Conservation (phyloP, 176 grass and related monocot species). For the Aegilops sharonensis region DNA sequence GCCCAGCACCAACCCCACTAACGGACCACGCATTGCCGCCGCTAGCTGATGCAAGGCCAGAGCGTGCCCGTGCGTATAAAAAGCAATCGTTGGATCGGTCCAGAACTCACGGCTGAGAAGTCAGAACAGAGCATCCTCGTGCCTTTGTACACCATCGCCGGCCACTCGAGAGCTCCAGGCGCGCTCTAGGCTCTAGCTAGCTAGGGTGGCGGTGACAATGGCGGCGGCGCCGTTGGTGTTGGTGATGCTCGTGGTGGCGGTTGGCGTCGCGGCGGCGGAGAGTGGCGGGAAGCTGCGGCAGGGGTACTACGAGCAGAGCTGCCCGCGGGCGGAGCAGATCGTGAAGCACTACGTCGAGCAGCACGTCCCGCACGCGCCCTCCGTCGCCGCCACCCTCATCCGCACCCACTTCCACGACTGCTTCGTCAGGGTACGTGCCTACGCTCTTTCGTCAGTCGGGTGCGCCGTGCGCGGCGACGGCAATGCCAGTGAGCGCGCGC, state of each 20-base stretch:
- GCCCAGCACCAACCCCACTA: neutral
- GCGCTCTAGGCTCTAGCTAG: neutral
- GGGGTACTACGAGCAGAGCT: conserved; percentile 72
- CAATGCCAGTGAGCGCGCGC: neutral
- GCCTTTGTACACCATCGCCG: neutral
- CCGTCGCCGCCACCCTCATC: conserved; percentile 71
- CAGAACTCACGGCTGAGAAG: neutral
- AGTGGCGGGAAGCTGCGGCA: conserved; percentile 29
- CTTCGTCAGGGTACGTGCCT: conserved; percentile 66
- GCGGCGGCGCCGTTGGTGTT: neutral
- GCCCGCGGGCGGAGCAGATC: conserved; percentile 75
- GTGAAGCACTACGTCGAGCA: conserved; percentile 52
- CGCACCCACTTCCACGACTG: conserved; percentile 98
- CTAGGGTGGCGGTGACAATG: neutral
- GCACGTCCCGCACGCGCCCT: conserved; percentile 67
- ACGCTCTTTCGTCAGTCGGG: too few relatives aligned
- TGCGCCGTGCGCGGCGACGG: neutral
- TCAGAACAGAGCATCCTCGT: neutral
- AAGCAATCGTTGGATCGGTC: neutral
- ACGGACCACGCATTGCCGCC: neutral
- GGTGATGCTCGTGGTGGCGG: neutral
- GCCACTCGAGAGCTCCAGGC: neutral
- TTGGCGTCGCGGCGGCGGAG: conserved; percentile 17
- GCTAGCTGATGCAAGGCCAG: neutral
- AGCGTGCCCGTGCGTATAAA: neutral